Base-by-base conservation (phyloP, 2,329 filamentous ascomycete genomes). In the Aplosporella prunicola region DNA sequence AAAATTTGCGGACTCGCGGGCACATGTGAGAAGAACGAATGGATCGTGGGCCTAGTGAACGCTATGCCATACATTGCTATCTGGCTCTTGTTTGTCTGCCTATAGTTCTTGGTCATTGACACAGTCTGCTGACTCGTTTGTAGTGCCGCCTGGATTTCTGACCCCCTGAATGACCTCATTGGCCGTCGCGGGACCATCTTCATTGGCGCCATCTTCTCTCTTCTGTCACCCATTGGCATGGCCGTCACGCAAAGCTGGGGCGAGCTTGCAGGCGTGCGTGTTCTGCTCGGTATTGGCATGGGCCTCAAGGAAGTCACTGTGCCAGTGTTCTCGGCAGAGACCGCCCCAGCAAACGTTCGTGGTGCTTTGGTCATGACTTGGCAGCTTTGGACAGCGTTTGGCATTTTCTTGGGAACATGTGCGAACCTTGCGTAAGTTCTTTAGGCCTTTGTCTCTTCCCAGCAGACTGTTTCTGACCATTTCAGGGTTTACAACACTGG, bases 291-390 rank as follows among this genome's bases (percentile, higher is more conserved):
- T n/a, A 55, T 64, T 8, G 62, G 63, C n/a, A 66, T 67, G 60
- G 64, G 63, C 16, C 45, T 62, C 9, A 67, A 67, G 43, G 61
- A 57, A 41, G 52, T 58, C 6, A 67, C 65, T 2, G 63, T 66
- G 0, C 65, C 65, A 0, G 53, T 64, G 13, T 63, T 56, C 27
- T 49, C 58, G 2, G 59, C 62, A 2, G 60, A 62, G 40, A 57
- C 49, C 4, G 50, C 58, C 1, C 62, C 61, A 0, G 52, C 55
- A 18, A 48, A 43, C 2, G 60, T 64, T 26, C 52, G 62, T 10
- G 62, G 61, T 11, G 64, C 59, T 9, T 47, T 68, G 0, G 64
- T 64, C 14, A 68, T 67, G 62, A 55, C 52, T 22, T 68, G 63
- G 63, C 63, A 67, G 36, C 54, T 66, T 28, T 63, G 58, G 57